phyloP scores from a whole-genome alignment of 2,329 filamentous ascomycete species.

The Paecilomyces sp. region DNA sequence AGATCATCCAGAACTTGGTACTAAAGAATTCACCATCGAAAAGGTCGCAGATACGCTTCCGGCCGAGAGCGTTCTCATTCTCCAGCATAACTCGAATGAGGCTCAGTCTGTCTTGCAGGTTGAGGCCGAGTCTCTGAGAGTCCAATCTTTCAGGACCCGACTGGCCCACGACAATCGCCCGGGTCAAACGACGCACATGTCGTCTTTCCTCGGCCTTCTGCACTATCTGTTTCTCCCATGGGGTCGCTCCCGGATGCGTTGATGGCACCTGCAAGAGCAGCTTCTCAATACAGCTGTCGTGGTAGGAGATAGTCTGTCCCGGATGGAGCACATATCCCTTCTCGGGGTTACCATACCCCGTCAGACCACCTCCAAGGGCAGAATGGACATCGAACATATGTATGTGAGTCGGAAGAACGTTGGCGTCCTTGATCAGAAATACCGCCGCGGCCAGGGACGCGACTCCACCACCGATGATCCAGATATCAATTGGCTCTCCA shows the following conservation, averaged over 20 bases:
- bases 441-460: slow-evolving; percentile 28
- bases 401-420: slow-evolving; percentile 24
- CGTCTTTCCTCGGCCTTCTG: neutral
- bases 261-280: slow-evolving; percentile 24
- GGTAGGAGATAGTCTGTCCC: slow-evolving; percentile 25
- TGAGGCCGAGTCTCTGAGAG: slow-evolving; percentile 4
- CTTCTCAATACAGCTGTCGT: slow-evolving; percentile 27
- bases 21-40: slow-evolving; percentile 13
- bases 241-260: neutral
- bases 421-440: slow-evolving; percentile 29
- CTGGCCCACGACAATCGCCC: neutral
- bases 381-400: slow-evolving; percentile 26
- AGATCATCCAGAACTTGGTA: slow-evolving; percentile 16
- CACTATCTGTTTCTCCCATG: neutral
- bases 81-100: slow-evolving; percentile 11
- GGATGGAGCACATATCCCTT: slow-evolving; percentile 29
- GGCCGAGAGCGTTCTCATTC: slow-evolving; percentile 15
- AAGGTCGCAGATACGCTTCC: slow-evolving; percentile 22
- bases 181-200: neutral
- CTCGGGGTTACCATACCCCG: slow-evolving; percentile 16
- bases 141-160: slow-evolving; percentile 4
- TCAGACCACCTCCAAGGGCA: slow-evolving; percentile 25
- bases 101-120: slow-evolving; percentile 11
- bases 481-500: slow-evolving; percentile 5
- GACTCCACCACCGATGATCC: slow-evolving; percentile 31